Evolutionary conservation across 2,329 filamentous ascomycete species (phyloP).

Genomic region (Mycosphaerella sp.): DNA sequence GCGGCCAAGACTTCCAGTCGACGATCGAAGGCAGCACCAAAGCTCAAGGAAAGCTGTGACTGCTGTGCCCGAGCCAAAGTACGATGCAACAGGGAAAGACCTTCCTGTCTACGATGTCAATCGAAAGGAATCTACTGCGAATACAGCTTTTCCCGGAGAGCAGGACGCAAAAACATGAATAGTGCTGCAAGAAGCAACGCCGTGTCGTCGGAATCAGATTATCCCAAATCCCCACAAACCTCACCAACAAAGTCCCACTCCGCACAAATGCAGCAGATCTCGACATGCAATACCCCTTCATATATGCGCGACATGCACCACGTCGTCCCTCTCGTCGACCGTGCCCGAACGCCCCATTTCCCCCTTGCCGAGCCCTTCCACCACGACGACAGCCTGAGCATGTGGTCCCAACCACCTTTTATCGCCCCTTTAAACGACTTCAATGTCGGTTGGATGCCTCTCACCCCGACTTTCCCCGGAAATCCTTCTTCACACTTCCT

Average conservation of each 20-base stretch:
- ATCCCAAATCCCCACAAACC: constrained; percentile 3
- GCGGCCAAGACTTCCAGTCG: constrained; percentile 3
- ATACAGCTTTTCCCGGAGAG: constrained; percentile 24
- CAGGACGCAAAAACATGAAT: constrained; percentile 17
- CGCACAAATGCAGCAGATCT: not conserved
- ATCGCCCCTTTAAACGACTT: not conserved
- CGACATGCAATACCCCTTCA: not conserved
- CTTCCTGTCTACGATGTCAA: constrained; percentile 20
- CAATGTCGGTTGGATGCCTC: constrained; percentile 1
- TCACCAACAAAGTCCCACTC: not conserved
- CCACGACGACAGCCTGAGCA: not conserved
- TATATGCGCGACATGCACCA: not conserved
- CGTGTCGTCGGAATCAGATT: constrained; percentile 3
- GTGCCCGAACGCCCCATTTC: not conserved
- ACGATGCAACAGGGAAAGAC: constrained; percentile 20
- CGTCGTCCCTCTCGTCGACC: not conserved
- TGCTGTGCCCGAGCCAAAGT: constrained; percentile 21
- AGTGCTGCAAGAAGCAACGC: constrained; percentile 1
- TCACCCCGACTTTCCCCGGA: not conserved
- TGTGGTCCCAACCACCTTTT: constrained; percentile 4
- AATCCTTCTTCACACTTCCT: not conserved
- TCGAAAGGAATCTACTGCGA: constrained; percentile 19
- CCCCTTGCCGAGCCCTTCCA: not conserved
- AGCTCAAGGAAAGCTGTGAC: constrained; percentile 22
- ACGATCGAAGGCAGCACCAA: constrained; percentile 6